A percentile compares a stretch with the other conserved stretches of the same genome.
These are phyloP conservation scores for Coemansia sp. DNA, from an alignment of 192 early-diverging fungal species.

Conservation along the genomic window DNA sequence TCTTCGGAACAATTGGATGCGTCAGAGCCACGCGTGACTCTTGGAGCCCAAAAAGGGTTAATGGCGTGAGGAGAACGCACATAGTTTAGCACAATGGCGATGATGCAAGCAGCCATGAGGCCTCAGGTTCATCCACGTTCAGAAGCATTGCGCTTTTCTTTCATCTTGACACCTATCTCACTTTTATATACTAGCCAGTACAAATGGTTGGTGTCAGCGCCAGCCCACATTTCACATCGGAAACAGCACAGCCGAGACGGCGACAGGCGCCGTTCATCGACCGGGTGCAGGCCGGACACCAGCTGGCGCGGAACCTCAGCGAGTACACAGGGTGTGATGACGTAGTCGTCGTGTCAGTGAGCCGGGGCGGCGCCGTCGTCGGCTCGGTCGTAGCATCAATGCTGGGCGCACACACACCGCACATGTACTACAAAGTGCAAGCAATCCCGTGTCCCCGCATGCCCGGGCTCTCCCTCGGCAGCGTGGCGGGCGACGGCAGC, in stretches of 20 bases:
- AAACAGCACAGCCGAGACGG: constrained; percentile 10
- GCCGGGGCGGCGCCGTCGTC: constrained; percentile 51
- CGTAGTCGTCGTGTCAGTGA: constrained; percentile 47
- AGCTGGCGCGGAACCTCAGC: constrained; percentile 35
- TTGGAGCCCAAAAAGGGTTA: too few species aligned
- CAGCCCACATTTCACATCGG: not conserved
- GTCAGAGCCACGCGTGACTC: too few species aligned
- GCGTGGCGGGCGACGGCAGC: constrained; percentile 53
- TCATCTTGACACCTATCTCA: not conserved
- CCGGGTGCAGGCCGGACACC: constrained; percentile 47
- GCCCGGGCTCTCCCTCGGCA: constrained; percentile 50
- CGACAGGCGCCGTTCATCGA: constrained; percentile 31
- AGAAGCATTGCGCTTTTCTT: not conserved
- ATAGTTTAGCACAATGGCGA: not conserved
- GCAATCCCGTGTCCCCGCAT: constrained; percentile 35
- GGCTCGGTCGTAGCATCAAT: constrained; percentile 29
- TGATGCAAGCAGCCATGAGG: not conserved
- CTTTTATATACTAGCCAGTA: not conserved
- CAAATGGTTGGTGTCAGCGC: constrained; percentile 3
- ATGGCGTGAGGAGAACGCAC: too few species aligned
- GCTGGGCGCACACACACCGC: constrained; percentile 25
- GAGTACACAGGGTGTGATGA: constrained; percentile 20
- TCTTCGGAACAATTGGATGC: too few species aligned
- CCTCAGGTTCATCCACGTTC: not conserved
- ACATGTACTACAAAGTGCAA: constrained; percentile 44